Percentiles rank a stretch among this genome's conserved stretches.
Conservation (phyloP, 306 rosid genomes). For the Canavalia ensiformis region DNA sequence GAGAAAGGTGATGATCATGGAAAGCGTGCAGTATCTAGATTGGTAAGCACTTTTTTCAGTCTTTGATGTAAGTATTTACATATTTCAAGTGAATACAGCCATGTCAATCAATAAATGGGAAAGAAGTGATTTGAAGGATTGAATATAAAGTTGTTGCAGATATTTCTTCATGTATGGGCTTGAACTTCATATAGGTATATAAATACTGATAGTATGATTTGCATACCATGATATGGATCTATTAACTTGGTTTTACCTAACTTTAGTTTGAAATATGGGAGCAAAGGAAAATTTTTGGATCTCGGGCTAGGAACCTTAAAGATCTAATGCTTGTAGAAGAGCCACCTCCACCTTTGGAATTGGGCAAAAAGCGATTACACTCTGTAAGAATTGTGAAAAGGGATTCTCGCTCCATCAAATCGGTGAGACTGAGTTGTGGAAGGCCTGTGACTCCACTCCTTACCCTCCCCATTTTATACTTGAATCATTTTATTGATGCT, state of each 20-base stretch:
- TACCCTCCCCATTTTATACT: conserved; percentile 11
- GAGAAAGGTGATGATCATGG: conserved; percentile 71
- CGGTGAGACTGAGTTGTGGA: conserved; percentile 58
- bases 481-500: conserved; percentile 3
- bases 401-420: conserved; percentile 88
- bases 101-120: not conserved
- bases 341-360: conserved; percentile 75
- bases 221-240: conserved; percentile 39
- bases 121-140: not conserved
- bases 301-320: conserved; percentile 63
- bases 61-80: conserved; percentile 21
- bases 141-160: conserved; percentile 14
- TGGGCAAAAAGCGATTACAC: conserved; percentile 79
- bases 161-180: conserved; percentile 34
- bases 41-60: conserved; percentile 62
- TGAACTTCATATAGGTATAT: conserved; percentile 13
- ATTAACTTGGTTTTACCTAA: conserved; percentile 41
- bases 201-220: conserved; percentile 34
- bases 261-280: conserved; percentile 89
- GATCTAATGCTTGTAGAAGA: conserved; percentile 79
- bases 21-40: conserved; percentile 67
- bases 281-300: conserved; percentile 84
- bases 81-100: not conserved
- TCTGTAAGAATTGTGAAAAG: conserved; percentile 80
- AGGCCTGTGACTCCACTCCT: not conserved